Evolutionary conservation across 169 alveolate genomes (phyloP).

Genomic region (Fabrea salina): DNA sequence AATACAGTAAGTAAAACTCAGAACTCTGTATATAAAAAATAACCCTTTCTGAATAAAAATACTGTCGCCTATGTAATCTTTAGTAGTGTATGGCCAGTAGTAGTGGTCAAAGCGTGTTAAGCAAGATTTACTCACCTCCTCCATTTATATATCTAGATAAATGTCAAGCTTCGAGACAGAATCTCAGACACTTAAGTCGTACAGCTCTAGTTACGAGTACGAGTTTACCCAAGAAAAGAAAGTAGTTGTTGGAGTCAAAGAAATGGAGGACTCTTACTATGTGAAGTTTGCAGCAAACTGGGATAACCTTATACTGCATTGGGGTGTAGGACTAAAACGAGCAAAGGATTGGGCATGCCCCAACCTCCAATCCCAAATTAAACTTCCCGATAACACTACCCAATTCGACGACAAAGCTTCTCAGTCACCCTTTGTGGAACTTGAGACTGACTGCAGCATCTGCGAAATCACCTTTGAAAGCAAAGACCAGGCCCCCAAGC

Average conservation of each 20-base stretch:
- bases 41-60: too few species aligned
- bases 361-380: background rate
- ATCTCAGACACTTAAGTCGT: too few species aligned
- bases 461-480: background rate
- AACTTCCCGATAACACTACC: background rate
- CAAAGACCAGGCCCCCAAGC: background rate
- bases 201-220: too few species aligned
- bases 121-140: too few species aligned
- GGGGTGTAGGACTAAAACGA: background rate
- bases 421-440: background rate
- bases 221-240: too few species aligned
- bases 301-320: slow-evolving; percentile 7
- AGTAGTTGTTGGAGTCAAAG: background rate
- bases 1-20: too few species aligned
- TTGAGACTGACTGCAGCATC: background rate
- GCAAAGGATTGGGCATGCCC: background rate
- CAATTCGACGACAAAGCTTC: slow-evolving; percentile 11
- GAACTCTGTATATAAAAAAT: too few species aligned
- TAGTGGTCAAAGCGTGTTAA: too few species aligned
- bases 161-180: too few species aligned
- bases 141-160: too few species aligned
- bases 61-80: too few species aligned
- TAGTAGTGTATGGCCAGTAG: too few species aligned
- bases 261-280: background rate
- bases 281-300: background rate